Evolutionary conservation across 805 yeast species (phyloP).

Genomic region (Barnettozyma pratensis): DNA sequence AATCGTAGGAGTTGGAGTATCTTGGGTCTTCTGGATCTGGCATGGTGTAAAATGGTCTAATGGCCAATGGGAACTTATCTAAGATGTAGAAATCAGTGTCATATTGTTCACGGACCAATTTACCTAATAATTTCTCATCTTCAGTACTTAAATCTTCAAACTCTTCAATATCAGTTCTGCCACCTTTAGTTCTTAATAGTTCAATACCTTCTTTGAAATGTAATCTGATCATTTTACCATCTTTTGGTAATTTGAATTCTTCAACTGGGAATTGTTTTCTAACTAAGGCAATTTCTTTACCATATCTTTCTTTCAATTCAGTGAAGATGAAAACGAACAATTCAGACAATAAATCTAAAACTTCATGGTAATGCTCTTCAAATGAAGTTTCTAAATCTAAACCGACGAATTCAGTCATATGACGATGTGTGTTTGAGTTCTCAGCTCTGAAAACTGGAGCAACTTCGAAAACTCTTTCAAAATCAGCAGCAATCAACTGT

Average conservation of each 20-base stretch:
- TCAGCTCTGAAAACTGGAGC: conserved; percentile 99
- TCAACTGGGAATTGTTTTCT: conserved; percentile 96
- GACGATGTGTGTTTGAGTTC: conserved; percentile 98
- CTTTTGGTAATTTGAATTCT: conserved; percentile 90
- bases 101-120: conserved; percentile 85
- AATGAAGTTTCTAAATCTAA: conserved; percentile 97
- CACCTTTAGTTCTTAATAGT: conserved; percentile 82
- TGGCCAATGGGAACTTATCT: conserved; percentile 95
- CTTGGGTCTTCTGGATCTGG: conserved; percentile 90
- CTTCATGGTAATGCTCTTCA: conserved; percentile 98
- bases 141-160: conserved; percentile 90
- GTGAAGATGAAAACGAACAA: conserved; percentile 85
- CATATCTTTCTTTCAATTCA: conserved; percentile 74
- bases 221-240: conserved; percentile 88
- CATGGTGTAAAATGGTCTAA: conserved; percentile 99
- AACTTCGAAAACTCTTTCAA: conserved; percentile 91
- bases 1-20: conserved; percentile 96
- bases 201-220: conserved; percentile 89
- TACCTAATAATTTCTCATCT: conserved; percentile 90
- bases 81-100: conserved; percentile 96
- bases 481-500: conserved; percentile 96
- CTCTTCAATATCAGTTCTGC: conserved; percentile 66
- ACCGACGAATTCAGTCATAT: conserved; percentile 97
- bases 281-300: conserved; percentile 80
- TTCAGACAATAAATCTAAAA: conserved; percentile 54